Conservation (phyloP, 352 stramenopile species). For the Phytophthora pistaciae region DNA sequence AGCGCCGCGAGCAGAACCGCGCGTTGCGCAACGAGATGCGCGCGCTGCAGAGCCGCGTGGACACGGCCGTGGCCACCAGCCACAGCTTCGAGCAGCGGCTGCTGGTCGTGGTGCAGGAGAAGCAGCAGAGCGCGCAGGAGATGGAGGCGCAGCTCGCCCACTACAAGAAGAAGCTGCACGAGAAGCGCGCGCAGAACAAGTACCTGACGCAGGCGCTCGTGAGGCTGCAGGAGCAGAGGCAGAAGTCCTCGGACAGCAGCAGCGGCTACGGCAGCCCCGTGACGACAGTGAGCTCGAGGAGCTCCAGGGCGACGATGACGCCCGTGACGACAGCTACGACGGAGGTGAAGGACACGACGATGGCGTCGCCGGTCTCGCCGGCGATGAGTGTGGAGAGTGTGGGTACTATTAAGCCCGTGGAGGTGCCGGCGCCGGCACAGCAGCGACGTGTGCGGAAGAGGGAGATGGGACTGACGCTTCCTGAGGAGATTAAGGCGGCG, state of each 20-base stretch:
- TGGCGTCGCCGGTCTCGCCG: background rate
- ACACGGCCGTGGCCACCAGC: conserved; percentile 54
- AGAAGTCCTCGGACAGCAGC: conserved; percentile 18
- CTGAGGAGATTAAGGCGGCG: conserved; percentile 36
- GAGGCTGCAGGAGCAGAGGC: conserved; percentile 33
- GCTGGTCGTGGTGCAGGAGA: conserved; percentile 51
- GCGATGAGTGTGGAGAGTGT: conserved; percentile 10
- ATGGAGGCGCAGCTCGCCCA: conserved; percentile 46
- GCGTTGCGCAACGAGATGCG: conserved; percentile 49
- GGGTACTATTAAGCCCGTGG: background rate
- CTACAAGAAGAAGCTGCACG: conserved; percentile 56
- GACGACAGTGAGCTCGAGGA: background rate
- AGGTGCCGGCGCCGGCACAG: background rate
- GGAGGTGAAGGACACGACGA: background rate
- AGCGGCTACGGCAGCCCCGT: conserved; percentile 3
- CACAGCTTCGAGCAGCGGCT: conserved; percentile 65
- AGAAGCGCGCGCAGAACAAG: conserved; percentile 68
- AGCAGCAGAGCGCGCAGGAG: conserved; percentile 43
- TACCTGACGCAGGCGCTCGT: conserved; percentile 64
- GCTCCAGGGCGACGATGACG: background rate
- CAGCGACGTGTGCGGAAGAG: conserved; percentile 40
- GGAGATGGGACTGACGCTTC: conserved; percentile 41
- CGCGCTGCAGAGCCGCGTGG: conserved; percentile 56
- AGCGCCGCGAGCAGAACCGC: conserved; percentile 47
- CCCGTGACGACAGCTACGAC: background rate